A percentile compares a stretch with the other conserved stretches of the same genome.
Conservation (phyloP, 1,284 basidiomycete genomes). For the Boletellus deceptivus region DNA sequence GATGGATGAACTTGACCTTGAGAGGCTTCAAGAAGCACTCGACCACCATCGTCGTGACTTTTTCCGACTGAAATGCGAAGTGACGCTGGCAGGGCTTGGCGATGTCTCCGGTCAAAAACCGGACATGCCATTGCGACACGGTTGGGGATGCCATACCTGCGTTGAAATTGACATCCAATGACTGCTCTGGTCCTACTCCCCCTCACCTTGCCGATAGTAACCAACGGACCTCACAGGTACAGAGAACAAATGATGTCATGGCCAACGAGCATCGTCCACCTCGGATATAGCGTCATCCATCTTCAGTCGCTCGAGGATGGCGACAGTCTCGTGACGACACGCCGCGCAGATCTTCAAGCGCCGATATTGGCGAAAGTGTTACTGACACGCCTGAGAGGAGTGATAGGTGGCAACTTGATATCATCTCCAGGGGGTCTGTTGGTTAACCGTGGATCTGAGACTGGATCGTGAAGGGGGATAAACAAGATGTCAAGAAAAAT, state of each 20-base stretch:
- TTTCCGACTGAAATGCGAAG: slow-evolving; percentile 51
- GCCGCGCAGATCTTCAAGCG: slow-evolving; percentile 56
- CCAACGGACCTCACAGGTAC: slow-evolving; percentile 22
- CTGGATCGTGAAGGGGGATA: slow-evolving; percentile 30
- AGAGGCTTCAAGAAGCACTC: slow-evolving; percentile 29
- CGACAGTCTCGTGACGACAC: slow-evolving; percentile 50
- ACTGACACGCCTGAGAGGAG: slow-evolving; percentile 29
- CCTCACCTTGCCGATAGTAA: slow-evolving; percentile 51
- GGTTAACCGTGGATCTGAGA: slow-evolving; percentile 19
- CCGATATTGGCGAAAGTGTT: slow-evolving; percentile 64
- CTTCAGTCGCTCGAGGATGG: slow-evolving; percentile 57
- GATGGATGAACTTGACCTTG: slow-evolving; percentile 33
- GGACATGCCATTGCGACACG: slow-evolving; percentile 37
- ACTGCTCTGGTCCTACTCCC: slow-evolving; percentile 69
- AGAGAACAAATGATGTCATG: slow-evolving; percentile 37
- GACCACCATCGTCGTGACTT: slow-evolving; percentile 35
- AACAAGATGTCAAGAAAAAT: slow-evolving; percentile 47
- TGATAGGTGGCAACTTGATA: slow-evolving; percentile 54
- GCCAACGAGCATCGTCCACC: slow-evolving; percentile 24
- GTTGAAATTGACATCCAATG: slow-evolving; percentile 45
- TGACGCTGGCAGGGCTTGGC: slow-evolving; percentile 62
- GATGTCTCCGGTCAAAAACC: slow-evolving; percentile 36
- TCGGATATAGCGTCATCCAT: slow-evolving; percentile 43
- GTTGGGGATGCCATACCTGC: slow-evolving; percentile 43
- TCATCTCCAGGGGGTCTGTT: slow-evolving; percentile 33